These are phyloP conservation scores for Exidia glandulosa DNA, from an alignment of 768 basidiomycete species.

Conservation along the genomic window DNA sequence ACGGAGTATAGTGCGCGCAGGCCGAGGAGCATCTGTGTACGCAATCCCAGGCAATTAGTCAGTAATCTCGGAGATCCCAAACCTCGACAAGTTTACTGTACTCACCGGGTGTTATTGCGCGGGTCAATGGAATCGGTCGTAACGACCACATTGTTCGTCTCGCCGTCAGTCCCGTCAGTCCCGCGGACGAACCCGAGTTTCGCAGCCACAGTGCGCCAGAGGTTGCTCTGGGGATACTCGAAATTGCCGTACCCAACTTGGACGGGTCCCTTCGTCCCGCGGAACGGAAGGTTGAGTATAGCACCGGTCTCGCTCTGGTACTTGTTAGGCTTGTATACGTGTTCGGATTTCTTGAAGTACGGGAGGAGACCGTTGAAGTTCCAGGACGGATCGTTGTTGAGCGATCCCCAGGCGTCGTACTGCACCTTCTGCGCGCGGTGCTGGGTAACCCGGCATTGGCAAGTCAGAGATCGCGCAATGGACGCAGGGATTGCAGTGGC, in stretches of 20 bases:
- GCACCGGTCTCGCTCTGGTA: not conserved
- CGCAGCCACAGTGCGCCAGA: not conserved
- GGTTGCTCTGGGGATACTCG: conserved; percentile 1
- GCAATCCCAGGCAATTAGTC: not conserved
- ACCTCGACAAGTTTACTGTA: too few relatives aligned
- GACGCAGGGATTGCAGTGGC: conserved; percentile 4
- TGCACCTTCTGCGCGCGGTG: conserved; percentile 8
- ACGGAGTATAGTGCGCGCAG: not conserved
- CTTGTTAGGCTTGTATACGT: conserved; percentile 21
- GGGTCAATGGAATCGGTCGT: not conserved
- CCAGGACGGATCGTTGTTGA: conserved; percentile 9
- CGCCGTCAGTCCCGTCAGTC: conserved; percentile 3
- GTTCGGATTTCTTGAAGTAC: conserved; percentile 21
- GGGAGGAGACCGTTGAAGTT: conserved; percentile 14
- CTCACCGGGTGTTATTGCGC: not conserved
- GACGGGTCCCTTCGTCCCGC: not conserved
- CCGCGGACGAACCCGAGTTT: not conserved
- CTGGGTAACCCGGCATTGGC: conserved; percentile 2
- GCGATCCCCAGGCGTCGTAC: conserved; percentile 13
- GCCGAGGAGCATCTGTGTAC: not conserved
- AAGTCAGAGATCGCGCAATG: conserved; percentile 10
- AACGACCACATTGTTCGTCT: not conserved
- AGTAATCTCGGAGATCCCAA: too few relatives aligned
- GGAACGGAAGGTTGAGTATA: not conserved
- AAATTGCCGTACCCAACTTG: not conserved